These are phyloP conservation scores for Mytilinidion resinicola DNA, from an alignment of 495 filamentous ascomycete species.

Conservation along the genomic window DNA sequence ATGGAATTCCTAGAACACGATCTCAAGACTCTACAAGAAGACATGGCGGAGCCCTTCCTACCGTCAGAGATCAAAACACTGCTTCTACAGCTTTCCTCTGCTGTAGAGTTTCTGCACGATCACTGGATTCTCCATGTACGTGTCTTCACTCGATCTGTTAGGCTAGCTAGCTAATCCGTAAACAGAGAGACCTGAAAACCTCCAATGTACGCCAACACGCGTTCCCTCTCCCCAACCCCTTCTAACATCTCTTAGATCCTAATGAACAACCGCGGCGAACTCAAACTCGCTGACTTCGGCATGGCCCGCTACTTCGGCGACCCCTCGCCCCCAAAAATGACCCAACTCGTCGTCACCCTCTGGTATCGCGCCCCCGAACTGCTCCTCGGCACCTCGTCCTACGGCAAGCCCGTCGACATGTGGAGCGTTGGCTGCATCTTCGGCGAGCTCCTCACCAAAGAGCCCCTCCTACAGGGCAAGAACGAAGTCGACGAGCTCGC, in stretches of 20 bases:
- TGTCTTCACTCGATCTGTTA: background rate
- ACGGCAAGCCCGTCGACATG: constrained; percentile 77
- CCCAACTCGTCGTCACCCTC: constrained; percentile 90
- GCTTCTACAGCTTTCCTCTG: constrained; percentile 72
- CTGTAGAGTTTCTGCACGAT: constrained; percentile 77
- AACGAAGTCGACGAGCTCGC: constrained; percentile 87
- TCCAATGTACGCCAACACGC: constrained; percentile 53
- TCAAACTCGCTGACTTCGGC: constrained; percentile 97
- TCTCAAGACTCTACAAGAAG: constrained; percentile 85
- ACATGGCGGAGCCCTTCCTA: constrained; percentile 91
- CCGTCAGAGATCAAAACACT: constrained; percentile 91
- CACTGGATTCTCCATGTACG: constrained; percentile 81
- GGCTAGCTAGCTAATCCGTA: constrained; percentile 7
- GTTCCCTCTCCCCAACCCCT: background rate
- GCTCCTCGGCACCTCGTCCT: constrained; percentile 71
- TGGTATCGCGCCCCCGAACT: constrained; percentile 96
- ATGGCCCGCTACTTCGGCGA: constrained; percentile 90
- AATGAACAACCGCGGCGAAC: constrained; percentile 88
- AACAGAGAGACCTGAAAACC: constrained; percentile 79
- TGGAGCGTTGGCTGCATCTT: constrained; percentile 98
- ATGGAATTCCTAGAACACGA: constrained; percentile 99
- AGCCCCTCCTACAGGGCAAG: constrained; percentile 81
- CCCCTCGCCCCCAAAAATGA: constrained; percentile 60
- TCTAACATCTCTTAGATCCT: constrained; percentile 48
- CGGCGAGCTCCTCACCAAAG: constrained; percentile 78